These are phyloP conservation scores for Zymoseptoria tritici DNA, from an alignment of 2,329 filamentous ascomycete species.

Conservation along the genomic window DNA sequence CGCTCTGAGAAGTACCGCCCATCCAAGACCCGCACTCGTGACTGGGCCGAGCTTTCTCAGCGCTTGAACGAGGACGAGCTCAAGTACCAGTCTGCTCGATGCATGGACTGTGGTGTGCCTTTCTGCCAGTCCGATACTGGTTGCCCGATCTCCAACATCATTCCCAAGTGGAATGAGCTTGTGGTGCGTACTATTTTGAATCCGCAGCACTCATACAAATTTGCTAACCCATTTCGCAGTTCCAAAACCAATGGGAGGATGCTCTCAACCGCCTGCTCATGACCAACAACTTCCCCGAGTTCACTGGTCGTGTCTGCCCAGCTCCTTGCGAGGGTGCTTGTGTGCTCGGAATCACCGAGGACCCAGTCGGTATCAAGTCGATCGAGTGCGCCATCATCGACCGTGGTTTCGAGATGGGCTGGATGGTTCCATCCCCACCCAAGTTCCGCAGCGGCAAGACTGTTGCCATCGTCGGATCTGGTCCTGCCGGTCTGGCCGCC, in stretches of 20 bases:
- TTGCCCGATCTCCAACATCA: conserved; percentile 94
- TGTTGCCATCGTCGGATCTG: conserved; percentile 83
- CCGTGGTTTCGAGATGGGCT: conserved; percentile 93
- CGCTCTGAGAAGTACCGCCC: conserved; percentile 89
- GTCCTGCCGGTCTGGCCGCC: conserved; percentile 79
- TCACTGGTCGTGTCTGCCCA: conserved; percentile 93
- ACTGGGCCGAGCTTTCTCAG: conserved; percentile 86
- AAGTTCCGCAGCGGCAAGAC: conserved; percentile 78
- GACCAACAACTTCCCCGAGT: conserved; percentile 98
- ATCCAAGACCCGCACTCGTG: conserved; percentile 74
- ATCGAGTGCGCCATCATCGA: conserved; percentile 98
- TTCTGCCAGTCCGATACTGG: conserved; percentile 97
- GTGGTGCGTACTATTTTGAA: too few species aligned
- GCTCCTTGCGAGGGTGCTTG: conserved; percentile 95
- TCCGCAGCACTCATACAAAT: too few species aligned
- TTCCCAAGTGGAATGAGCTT: conserved; percentile 97
- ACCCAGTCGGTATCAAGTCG: conserved; percentile 95
- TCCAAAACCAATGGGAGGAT: conserved; percentile 72
- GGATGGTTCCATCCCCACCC: conserved; percentile 83
- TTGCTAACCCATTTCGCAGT: background rate
- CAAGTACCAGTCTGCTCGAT: conserved; percentile 92
- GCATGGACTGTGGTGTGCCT: conserved; percentile 98
- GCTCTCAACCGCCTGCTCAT: conserved; percentile 84
- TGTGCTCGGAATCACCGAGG: conserved; percentile 92
- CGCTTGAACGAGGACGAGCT: conserved; percentile 89